A percentile compares a stretch with the other conserved stretches of the same genome.
phyloP scores from a whole-genome alignment of 2,329 filamentous ascomycete genomes.

The Harringtonia aguacate region DNA sequence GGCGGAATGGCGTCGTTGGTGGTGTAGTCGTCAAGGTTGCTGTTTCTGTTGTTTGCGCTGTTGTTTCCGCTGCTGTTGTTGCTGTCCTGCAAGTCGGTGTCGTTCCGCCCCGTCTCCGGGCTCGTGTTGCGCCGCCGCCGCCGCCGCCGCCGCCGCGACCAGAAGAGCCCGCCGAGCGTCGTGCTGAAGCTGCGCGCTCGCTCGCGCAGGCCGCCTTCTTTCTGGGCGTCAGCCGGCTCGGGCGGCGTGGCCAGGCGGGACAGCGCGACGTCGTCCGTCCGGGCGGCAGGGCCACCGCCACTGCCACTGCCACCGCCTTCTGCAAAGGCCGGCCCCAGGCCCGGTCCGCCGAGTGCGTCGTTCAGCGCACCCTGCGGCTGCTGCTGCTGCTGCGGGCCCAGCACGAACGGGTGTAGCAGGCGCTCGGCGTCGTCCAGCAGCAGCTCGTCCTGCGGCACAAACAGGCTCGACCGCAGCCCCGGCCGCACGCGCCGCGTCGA shows the following conservation, averaged over 20 bases:
- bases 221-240: not conserved
- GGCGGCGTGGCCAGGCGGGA: not conserved
- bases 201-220: constrained; percentile 15
- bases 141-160: constrained; percentile 18
- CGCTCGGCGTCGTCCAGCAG: constrained; percentile 12
- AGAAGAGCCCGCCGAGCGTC: constrained; percentile 25
- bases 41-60: too few relatives aligned
- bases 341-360: too few relatives aligned
- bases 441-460: constrained; percentile 36
- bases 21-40: too few relatives aligned
- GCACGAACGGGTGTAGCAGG: constrained; percentile 1
- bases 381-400: constrained; percentile 3
- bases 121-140: constrained; percentile 9
- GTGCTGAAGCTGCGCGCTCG: constrained; percentile 28
- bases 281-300: too few relatives aligned
- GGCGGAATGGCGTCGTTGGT: too few relatives aligned
- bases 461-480: constrained; percentile 42
- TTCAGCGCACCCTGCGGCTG: not conserved
- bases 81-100: too few relatives aligned
- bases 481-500: constrained; percentile 37
- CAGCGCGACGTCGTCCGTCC: too few relatives aligned
- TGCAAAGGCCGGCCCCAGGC: too few relatives aligned
- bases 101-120: not conserved
- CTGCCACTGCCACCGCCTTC: too few relatives aligned
- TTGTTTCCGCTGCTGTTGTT: too few relatives aligned